These are phyloP conservation scores for Aureobasidium sp. DNA, from an alignment of 2,329 filamentous ascomycete species.

Conservation along the genomic window DNA sequence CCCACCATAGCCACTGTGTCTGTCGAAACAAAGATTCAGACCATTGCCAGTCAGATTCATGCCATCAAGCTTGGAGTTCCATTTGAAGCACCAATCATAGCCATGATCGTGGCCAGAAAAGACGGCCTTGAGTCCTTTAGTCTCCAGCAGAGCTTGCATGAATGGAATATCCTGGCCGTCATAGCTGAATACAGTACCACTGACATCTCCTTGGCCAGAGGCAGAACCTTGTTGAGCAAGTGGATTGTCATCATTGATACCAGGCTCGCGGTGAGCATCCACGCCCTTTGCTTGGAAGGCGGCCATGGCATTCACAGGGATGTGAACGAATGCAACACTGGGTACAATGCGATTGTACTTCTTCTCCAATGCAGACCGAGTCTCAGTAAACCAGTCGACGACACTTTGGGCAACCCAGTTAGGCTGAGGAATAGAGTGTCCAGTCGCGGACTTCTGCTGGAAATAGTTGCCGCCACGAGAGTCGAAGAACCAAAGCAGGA, in stretches of 20 bases:
- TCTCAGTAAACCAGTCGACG: slow-evolving; percentile 40
- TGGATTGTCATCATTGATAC: slow-evolving; percentile 40
- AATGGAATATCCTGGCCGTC: slow-evolving; percentile 51
- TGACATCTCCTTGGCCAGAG: slow-evolving; percentile 32
- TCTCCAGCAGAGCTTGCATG: slow-evolving; percentile 53
- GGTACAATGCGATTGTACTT: slow-evolving; percentile 36
- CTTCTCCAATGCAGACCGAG: slow-evolving; percentile 26
- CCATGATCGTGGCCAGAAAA: slow-evolving; percentile 62
- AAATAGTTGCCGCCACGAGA: slow-evolving; percentile 52
- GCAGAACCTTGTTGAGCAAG: slow-evolving; percentile 34
- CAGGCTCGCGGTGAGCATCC: slow-evolving; percentile 37
- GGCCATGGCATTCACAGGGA: slow-evolving; percentile 40
- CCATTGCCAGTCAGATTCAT: slow-evolving; percentile 28
- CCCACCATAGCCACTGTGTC: slow-evolving; percentile 22
- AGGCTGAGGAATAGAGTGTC: slow-evolving; percentile 28
- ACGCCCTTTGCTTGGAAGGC: slow-evolving; percentile 39
- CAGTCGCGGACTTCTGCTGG: slow-evolving; percentile 29
- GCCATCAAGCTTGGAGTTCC: slow-evolving; percentile 24
- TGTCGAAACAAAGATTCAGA: slow-evolving; percentile 29
- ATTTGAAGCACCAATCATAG: slow-evolving; percentile 30
- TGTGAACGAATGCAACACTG: slow-evolving; percentile 51
- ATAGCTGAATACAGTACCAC: slow-evolving; percentile 29
- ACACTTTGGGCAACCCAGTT: slow-evolving; percentile 42
- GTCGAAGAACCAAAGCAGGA: slow-evolving; percentile 68
- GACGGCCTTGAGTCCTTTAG: slow-evolving; percentile 49